phyloP scores from a whole-genome alignment of 2,329 filamentous ascomycete species.

The Cladophialophora exuberans region DNA sequence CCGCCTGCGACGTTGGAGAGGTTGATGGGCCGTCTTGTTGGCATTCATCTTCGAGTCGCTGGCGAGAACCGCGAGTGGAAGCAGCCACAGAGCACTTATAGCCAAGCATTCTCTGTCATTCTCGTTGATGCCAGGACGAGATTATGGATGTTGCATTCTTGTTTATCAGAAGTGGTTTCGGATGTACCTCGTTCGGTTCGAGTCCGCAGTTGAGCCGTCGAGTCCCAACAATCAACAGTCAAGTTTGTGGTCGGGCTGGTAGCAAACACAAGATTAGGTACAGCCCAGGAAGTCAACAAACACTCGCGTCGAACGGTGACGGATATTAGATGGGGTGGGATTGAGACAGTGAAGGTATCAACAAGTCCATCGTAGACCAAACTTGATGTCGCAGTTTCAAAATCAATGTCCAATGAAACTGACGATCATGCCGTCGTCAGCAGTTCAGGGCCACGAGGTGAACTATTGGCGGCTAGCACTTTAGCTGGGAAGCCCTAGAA shows the following conservation, averaged over 20 bases:
- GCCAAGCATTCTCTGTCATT: constrained; percentile 15
- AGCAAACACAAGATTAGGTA: too few species aligned
- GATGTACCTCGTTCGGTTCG: constrained; percentile 1
- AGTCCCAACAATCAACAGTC: too few species aligned
- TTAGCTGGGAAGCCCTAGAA: neutral
- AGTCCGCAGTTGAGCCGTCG: neutral
- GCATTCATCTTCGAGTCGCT: constrained; percentile 16
- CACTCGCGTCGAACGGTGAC: too few species aligned
- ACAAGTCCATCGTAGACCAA: constrained; percentile 7
- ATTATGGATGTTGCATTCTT: constrained; percentile 7
- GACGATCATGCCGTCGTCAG: constrained; percentile 8
- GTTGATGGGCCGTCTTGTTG: constrained; percentile 23
- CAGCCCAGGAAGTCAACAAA: too few species aligned
- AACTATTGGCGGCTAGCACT: too few species aligned
- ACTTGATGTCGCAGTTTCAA: constrained; percentile 13
- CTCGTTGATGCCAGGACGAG: neutral
- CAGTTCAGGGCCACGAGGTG: neutral
- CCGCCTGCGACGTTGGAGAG: constrained; percentile 30
- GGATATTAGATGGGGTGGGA: neutral
- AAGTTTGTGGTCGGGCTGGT: too few species aligned
- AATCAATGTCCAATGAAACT: constrained; percentile 2
- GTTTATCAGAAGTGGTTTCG: neutral
- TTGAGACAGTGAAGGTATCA: constrained; percentile 17
- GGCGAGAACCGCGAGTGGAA: constrained; percentile 6
- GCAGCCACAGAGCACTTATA: constrained; percentile 3